A percentile compares a stretch with the other conserved stretches of the same genome.
These are phyloP conservation scores for Trebouxia sp. DNA, from an alignment of 139 green algal genomes.

Conservation along the genomic window DNA sequence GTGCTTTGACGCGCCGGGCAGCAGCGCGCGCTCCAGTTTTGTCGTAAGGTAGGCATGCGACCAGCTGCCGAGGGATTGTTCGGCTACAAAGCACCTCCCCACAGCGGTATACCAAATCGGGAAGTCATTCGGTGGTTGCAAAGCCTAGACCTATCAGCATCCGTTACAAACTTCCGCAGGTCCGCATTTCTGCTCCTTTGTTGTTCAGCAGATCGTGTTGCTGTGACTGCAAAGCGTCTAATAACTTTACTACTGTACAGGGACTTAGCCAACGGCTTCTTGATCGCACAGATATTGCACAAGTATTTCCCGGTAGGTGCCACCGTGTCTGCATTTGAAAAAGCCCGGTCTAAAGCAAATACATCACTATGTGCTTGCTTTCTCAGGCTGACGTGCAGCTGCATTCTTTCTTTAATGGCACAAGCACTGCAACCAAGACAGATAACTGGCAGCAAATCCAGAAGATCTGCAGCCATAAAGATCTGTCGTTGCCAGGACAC, in stretches of 20 bases:
- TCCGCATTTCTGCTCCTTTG: background rate
- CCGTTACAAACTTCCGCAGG: slow-evolving; percentile 18
- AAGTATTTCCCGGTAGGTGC: slow-evolving; percentile 14
- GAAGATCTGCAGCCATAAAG: background rate
- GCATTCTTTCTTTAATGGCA: slow-evolving; percentile 19
- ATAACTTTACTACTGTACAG: background rate
- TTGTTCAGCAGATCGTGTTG: background rate
- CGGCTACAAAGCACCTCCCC: slow-evolving; percentile 14
- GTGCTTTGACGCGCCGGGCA: no score
- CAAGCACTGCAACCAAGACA: background rate
- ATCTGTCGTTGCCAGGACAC: background rate
- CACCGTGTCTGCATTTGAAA: background rate
- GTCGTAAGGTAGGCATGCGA: no score
- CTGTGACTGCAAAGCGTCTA: no score
- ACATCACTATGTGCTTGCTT: background rate
- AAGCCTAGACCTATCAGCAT: background rate
- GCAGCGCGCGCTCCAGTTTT: no score
- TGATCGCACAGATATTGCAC: slow-evolving; percentile 24
- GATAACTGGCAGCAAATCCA: slow-evolving; percentile 25
- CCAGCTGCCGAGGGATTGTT: background rate
- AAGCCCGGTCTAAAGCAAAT: background rate
- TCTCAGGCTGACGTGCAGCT: slow-evolving; percentile 6
- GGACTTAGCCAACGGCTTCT: slow-evolving; percentile 3
- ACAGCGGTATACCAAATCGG: background rate
- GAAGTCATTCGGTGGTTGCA: slow-evolving; percentile 17